Percentiles rank a stretch among this genome's conserved stretches.
These are phyloP conservation scores for Leccinum pachyderme DNA, from an alignment of 1,284 basidiomycete genomes.

Conservation along the genomic window DNA sequence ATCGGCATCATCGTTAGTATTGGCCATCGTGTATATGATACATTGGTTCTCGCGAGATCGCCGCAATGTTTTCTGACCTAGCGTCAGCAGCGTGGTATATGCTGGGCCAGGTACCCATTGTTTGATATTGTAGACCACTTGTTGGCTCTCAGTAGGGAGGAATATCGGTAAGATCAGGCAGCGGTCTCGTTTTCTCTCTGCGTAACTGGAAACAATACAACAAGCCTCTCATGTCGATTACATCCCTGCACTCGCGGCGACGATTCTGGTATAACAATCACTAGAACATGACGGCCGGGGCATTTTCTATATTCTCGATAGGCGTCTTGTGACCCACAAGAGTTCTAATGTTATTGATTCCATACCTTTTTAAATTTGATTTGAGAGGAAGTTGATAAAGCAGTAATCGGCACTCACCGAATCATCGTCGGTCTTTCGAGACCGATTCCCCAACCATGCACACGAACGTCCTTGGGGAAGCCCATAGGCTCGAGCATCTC, in stretches of 20 bases:
- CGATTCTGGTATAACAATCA: slow-evolving; percentile 10
- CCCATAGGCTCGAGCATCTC: slow-evolving; percentile 99
- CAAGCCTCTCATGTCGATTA: slow-evolving; percentile 3
- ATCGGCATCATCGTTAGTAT: slow-evolving; percentile 91
- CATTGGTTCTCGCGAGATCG: slow-evolving; percentile 78
- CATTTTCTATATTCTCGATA: slow-evolving; percentile 84
- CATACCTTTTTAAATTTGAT: slow-evolving; percentile 50
- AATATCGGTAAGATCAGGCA: not conserved
- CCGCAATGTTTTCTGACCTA: slow-evolving; percentile 73
- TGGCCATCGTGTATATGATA: slow-evolving; percentile 83
- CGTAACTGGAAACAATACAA: slow-evolving; percentile 1
- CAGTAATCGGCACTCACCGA: slow-evolving; percentile 52
- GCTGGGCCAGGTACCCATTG: slow-evolving; percentile 1
- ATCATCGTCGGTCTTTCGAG: slow-evolving; percentile 99
- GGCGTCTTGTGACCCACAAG: slow-evolving; percentile 97
- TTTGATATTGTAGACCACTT: slow-evolving; percentile 4
- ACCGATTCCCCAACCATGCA: slow-evolving; percentile 96
- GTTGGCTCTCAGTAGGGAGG: slow-evolving; percentile 3
- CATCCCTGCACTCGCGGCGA: not conserved
- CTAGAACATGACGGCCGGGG: slow-evolving; percentile 87
- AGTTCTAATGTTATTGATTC: slow-evolving; percentile 95
- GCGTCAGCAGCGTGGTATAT: not conserved
- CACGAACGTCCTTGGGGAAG: slow-evolving; percentile 94
- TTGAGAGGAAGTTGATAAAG: slow-evolving; percentile 2
- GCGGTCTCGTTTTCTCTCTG: not conserved